A percentile compares a stretch with the other conserved stretches of the same genome.
Conservation (phyloP, 495 filamentous ascomycete genomes). For the Neurospora sp. region DNA sequence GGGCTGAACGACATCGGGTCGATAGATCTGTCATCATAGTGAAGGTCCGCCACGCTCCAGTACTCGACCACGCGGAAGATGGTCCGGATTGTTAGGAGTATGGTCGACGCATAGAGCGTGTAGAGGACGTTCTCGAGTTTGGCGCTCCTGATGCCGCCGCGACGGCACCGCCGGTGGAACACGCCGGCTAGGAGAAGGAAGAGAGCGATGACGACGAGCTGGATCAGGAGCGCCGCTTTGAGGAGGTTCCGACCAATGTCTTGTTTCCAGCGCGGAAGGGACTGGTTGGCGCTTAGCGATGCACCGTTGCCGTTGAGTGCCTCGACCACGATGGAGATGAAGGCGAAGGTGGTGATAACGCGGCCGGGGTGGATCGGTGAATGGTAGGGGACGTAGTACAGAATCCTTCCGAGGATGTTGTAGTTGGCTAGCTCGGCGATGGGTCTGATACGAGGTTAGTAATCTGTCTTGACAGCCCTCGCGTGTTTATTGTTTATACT, state of each 20-base stretch:
- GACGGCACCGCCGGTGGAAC: slow-evolving; percentile 51
- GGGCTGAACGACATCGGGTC: slow-evolving; percentile 34
- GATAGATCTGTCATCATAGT: slow-evolving; percentile 10
- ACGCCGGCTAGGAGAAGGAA: slow-evolving; percentile 48
- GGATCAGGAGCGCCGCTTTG: slow-evolving; percentile 56
- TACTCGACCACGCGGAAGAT: slow-evolving; percentile 61
- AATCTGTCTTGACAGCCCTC: background rate
- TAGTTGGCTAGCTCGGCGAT: slow-evolving; percentile 68
- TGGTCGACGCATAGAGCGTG: slow-evolving; percentile 52
- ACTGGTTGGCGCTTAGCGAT: slow-evolving; percentile 43
- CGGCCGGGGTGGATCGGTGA: slow-evolving; percentile 70
- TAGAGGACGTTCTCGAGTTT: slow-evolving; percentile 49
- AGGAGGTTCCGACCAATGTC: slow-evolving; percentile 48
- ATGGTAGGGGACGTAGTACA: slow-evolving; percentile 71
- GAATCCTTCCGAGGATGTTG: slow-evolving; percentile 60
- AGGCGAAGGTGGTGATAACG: slow-evolving; percentile 64
- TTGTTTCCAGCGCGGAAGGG: slow-evolving; percentile 33
- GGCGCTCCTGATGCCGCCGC: slow-evolving; percentile 38
- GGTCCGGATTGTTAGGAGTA: slow-evolving; percentile 49
- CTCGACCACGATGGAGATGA: slow-evolving; percentile 53
- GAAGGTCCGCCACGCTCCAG: slow-evolving; percentile 31
- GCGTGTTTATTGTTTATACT: slow-evolving; percentile 15
- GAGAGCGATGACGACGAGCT: slow-evolving; percentile 49
- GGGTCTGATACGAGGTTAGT: slow-evolving; percentile 35
- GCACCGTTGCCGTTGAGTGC: slow-evolving; percentile 60